Base-by-base conservation (phyloP, 2,329 filamentous ascomycete genomes). In the Aspergillus pseudoterreus region DNA sequence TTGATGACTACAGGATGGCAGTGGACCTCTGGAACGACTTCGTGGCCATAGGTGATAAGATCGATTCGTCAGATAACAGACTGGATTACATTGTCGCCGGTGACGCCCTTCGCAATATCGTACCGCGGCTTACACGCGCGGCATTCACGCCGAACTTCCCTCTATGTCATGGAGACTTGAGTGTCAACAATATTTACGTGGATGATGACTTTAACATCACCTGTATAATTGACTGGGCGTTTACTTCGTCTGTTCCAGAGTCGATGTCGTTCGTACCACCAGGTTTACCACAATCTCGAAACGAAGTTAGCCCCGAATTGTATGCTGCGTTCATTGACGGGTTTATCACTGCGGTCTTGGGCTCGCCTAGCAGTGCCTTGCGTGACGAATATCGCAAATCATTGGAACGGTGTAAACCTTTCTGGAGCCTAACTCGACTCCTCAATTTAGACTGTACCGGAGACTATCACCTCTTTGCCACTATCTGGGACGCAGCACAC, bases 171-270 rank as follows among this genome's bases (percentile, higher is more conserved):
- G 52, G 69, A 19, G 72, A 76, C 53, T 52, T 75, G 17, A 71
- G 74, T 42, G 58, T 63, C 43, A 70, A 70, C 50, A 76, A 77
- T 49, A 66, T 70, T 36, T 69, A 62, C 38, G 60, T 71, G 22
- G 64, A 71, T 43, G 47, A 66, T 15, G 51, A 69, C 24, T 67
- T 54, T 50, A 67, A 69, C 19, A 63, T 71, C 38, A 69, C 62
- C 17, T 60, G 56, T 24, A 52, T 71, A 4, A 69, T 71, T 38
- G 65, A 70, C 51, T 64, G 61, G 63, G 57, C 52, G 14, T 64
- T 65, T 11, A 35, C 50, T 17, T 64, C 56, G 11, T 54, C 58
- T 15, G 35, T 61, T 10, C 63, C 65, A 32, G 27, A 57, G 10
- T 39, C 55, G 9, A 47, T 63, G 50, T 47, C 61, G 2, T 43